phyloP scores from a whole-genome alignment of 441 rosid genomes.

The Populus hybrid region DNA sequence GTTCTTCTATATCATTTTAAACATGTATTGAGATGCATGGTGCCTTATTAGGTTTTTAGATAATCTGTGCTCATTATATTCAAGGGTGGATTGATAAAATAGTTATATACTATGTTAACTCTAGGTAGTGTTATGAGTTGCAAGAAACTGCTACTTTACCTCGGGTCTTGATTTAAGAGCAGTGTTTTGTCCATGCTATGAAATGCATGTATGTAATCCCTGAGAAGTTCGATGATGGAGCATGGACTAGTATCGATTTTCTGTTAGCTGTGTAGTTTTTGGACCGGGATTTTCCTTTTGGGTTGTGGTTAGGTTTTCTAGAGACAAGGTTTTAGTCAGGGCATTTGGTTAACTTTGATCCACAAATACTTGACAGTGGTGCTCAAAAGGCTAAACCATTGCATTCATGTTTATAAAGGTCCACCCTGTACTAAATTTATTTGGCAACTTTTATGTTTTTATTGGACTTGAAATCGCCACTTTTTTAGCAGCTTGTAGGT shows the following conservation, averaged over 20 bases:
- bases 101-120: background rate
- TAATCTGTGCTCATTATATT: background rate
- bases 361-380: background rate
- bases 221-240: background rate
- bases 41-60: background rate
- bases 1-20: background rate
- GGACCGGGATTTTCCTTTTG: background rate
- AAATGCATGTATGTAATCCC: background rate
- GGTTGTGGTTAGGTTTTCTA: background rate
- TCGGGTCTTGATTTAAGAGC: background rate
- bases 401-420: background rate
- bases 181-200: background rate
- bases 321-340: background rate
- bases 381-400: background rate
- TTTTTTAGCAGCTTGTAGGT: slow-evolving; percentile 7
- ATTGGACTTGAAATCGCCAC: background rate
- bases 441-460: background rate
- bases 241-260: background rate
- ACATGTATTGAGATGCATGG: background rate
- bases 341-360: background rate
- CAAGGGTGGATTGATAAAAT: background rate
- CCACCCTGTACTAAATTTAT: background rate
- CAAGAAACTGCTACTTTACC: background rate
- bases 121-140: background rate
- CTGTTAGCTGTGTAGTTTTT: background rate